Evolutionary conservation across 352 stramenopile genomes (phyloP).

Genomic region (Pythium monospermum): DNA sequence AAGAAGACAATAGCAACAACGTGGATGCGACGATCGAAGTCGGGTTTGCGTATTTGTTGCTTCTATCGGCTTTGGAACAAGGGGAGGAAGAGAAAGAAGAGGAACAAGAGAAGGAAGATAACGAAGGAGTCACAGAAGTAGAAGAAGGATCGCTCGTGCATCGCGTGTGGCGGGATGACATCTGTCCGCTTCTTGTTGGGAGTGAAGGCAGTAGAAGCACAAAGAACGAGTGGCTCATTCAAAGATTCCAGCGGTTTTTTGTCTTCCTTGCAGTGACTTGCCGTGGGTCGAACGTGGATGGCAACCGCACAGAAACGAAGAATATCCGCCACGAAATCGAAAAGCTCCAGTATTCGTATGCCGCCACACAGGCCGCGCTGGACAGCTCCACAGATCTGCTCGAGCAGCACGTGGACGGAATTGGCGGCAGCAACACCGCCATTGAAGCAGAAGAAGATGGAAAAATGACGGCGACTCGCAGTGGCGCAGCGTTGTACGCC

Average conservation of each 20-base stretch:
- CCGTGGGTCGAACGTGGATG: background rate
- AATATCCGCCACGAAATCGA: background rate
- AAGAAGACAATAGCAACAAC: background rate
- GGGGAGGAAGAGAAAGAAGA: background rate
- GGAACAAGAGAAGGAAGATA: conserved; percentile 27
- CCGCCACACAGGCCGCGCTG: background rate
- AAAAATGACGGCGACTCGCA: no score
- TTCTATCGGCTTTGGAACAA: background rate
- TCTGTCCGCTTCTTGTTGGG: no score
- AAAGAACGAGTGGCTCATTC: background rate
- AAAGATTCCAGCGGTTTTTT: conserved; percentile 6
- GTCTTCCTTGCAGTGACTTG: conserved; percentile 1
- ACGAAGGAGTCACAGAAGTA: background rate
- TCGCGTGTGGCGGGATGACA: conserved; percentile 34
- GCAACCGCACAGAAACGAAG: background rate
- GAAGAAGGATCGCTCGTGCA: conserved; percentile 7
- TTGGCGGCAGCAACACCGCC: background rate
- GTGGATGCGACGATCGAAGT: background rate
- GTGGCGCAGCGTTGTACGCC: background rate
- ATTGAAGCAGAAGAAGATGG: no score
- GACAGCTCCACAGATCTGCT: background rate
- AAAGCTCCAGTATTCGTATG: conserved; percentile 1
- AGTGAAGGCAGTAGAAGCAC: no score
- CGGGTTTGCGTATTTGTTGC: background rate
- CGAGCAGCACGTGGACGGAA: background rate